Percentiles rank a stretch among this genome's conserved stretches.
Conservation (phyloP, 2,329 filamentous ascomycete species). For the Thielaviopsis punctulata region DNA sequence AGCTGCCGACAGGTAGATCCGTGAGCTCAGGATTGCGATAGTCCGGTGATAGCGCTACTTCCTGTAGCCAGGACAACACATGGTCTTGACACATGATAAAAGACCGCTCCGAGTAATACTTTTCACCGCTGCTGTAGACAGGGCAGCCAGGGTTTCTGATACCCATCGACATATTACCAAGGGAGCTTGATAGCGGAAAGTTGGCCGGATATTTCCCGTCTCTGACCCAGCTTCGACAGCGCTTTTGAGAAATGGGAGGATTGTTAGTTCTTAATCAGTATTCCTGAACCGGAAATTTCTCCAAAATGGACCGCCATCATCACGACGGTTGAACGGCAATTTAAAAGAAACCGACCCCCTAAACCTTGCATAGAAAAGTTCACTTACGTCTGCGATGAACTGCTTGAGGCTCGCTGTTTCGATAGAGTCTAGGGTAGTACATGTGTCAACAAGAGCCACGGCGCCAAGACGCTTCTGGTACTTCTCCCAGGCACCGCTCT, state of each 20-base stretch:
- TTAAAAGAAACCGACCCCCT: too few species aligned
- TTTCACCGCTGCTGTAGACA: slow-evolving; percentile 50
- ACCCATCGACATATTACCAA: slow-evolving; percentile 26
- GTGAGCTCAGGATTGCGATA: slow-evolving; percentile 25
- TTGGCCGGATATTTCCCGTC: slow-evolving; percentile 34
- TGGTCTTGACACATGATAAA: slow-evolving; percentile 35
- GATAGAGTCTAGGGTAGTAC: slow-evolving; percentile 23
- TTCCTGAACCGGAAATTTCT: neutral
- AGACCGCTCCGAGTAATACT: slow-evolving; percentile 40
- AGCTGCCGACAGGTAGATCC: neutral
- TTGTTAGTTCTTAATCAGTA: neutral
- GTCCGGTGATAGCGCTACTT: slow-evolving; percentile 26
- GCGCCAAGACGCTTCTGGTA: slow-evolving; percentile 28
- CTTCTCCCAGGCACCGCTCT: slow-evolving; percentile 31
- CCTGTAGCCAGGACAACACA: slow-evolving; percentile 44
- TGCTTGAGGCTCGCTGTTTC: slow-evolving; percentile 26
- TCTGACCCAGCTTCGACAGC: slow-evolving; percentile 43
- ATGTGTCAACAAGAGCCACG: slow-evolving; percentile 33
- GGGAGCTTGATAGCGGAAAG: slow-evolving; percentile 33
- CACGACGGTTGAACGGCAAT: too few species aligned
- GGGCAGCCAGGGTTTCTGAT: slow-evolving; percentile 40
- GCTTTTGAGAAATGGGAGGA: slow-evolving; percentile 21
- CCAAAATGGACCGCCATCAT: too few species aligned
- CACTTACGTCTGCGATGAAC: slow-evolving; percentile 34
- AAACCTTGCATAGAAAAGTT: too few species aligned